Evolutionary conservation across 768 basidiomycete species (phyloP), one percentile per base, ranked within the genome.

Genomic region (Leccinum barrowsii): DNA sequence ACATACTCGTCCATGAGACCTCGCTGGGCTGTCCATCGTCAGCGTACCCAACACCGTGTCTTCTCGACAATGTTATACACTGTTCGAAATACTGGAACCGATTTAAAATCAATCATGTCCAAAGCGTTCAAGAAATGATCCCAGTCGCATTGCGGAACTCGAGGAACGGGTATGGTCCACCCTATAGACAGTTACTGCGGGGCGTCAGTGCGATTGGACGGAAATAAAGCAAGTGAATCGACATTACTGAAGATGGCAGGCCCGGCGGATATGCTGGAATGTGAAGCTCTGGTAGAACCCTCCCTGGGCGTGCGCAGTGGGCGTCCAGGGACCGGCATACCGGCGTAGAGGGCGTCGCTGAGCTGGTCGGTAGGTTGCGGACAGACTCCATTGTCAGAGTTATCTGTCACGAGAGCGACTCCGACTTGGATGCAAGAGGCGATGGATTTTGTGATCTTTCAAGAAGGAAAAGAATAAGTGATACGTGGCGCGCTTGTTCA

Each of bases 221-320:
- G 7, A 17, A 17, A 17, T 17, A 17, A 37, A 37, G 35, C 7
- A 3, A 7, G 35, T 37, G 3, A 4, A 37, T 37, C 35, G 15
- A 17, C 35, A 17, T 37, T 22, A 47, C 46, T 13, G 50, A 73
- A 69, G 47, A 72, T 61, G 28, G 70, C 69, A 28, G 57, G 67
- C 52, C 71, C 71, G 8, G 50, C 0, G 1, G 44, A 1, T 32
- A 59, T 17, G 21, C 11, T 60, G 62, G 15, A 73, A 13, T 11
- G 64, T 59, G 19, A 73, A 72, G 55, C 68, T 65, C 58, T 73
- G 68, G 54, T 73, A 72, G 55, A 13, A 63, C 21, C 68, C 70
- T 12, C 63, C 63, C 7, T 48, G 49, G 7, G n/a, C 0, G 22
- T 70, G 66, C 15, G 0, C 24, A 2, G 67, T 65, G 3, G 72